Evolutionary conservation across 176 grass and related monocot genomes (phyloP).

Genomic region (Coix lacrymajobi): DNA sequence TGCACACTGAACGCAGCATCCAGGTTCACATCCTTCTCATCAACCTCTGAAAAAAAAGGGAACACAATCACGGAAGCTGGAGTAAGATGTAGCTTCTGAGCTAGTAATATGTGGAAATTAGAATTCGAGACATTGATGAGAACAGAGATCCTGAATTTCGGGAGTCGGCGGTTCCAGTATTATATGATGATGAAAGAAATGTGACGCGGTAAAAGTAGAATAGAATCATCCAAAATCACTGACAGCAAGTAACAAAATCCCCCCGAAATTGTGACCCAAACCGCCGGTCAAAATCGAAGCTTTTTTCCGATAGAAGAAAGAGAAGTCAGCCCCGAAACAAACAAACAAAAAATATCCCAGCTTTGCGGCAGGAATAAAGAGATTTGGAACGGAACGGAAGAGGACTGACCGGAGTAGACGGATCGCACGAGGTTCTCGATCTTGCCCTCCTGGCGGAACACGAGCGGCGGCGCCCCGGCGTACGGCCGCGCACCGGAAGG

Average conservation of each 20-base stretch:
- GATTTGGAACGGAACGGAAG: neutral
- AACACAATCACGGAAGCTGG: neutral
- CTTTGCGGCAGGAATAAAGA: neutral
- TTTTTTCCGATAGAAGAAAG: neutral
- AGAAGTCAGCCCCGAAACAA: neutral
- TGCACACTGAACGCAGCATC: conserved; percentile 67
- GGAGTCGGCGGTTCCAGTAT: neutral
- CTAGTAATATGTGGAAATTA: too few species aligned
- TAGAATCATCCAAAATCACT: neutral
- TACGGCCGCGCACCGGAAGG: neutral
- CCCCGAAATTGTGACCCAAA: neutral
- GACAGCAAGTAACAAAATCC: neutral
- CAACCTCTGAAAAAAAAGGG: conserved; percentile 45
- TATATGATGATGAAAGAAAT: neutral
- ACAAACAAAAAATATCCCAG: neutral
- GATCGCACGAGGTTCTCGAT: conserved; percentile 92
- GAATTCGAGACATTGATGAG: neutral
- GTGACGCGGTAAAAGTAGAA: neutral
- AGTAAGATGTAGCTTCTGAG: neutral
- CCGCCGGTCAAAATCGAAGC: conserved; percentile 9
- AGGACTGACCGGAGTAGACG: conserved; percentile 70
- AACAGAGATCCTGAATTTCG: neutral
- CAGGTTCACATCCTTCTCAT: conserved; percentile 78
- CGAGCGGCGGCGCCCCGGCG: conserved; percentile 44
- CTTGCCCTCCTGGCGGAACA: conserved; percentile 97